A percentile compares a stretch with the other conserved stretches of the same genome.
Evolutionary conservation across 768 basidiomycete species (phyloP).

Genomic region (Suillus sp.): DNA sequence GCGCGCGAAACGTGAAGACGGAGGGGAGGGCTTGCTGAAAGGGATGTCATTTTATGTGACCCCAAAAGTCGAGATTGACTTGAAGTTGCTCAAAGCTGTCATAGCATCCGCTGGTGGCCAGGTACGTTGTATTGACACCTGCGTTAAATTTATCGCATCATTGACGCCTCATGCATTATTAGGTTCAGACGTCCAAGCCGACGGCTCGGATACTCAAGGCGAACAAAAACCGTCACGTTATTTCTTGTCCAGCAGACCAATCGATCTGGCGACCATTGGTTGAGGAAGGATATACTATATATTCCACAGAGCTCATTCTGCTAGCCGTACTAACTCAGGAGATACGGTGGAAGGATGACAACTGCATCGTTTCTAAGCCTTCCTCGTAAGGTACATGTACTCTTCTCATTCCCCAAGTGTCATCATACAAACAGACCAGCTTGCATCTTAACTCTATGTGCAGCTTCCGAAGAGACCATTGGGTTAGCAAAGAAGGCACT

Average conservation of each 20-base stretch:
- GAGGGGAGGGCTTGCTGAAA: conserved; percentile 56
- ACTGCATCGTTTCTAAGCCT: conserved; percentile 19
- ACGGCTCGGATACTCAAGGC: conserved; percentile 57
- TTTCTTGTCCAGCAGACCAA: conserved; percentile 67
- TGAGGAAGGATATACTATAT: conserved; percentile 55
- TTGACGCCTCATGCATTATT: not conserved
- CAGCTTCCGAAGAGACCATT: not conserved
- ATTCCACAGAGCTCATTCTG: conserved; percentile 68
- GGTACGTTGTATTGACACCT: conserved; percentile 40
- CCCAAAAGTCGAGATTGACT: conserved; percentile 57
- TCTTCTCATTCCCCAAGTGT: not conserved
- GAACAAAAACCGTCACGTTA: conserved; percentile 53
- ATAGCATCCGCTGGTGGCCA: conserved; percentile 71
- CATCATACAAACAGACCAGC: not conserved
- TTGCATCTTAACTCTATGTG: not conserved
- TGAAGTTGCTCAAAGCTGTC: conserved; percentile 67
- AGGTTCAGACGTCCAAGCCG: conserved; percentile 51
- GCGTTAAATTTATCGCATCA: not conserved
- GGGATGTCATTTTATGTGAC: conserved; percentile 78
- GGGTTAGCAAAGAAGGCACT: not conserved
- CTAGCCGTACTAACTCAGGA: conserved; percentile 65
- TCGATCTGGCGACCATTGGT: conserved; percentile 67
- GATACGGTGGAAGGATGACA: conserved; percentile 59
- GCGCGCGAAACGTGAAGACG: conserved; percentile 50
- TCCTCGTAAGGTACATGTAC: conserved; percentile 2